A percentile compares a stretch with the other conserved stretches of the same genome.
Conservation (phyloP, 306 rosid species). For the Cucurbita moschata region DNA sequence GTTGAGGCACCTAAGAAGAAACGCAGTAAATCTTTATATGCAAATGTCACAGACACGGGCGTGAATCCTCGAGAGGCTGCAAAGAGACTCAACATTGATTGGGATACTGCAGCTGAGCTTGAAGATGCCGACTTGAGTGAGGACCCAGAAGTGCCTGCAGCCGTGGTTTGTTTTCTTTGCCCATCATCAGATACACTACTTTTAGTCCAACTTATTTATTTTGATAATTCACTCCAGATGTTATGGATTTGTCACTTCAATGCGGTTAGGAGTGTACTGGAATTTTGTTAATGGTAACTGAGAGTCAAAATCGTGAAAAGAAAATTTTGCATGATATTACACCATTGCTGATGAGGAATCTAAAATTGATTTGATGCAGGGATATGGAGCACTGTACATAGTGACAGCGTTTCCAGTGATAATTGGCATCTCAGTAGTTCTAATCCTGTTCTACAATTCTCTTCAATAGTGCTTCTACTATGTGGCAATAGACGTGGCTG, state of each 20-base stretch:
- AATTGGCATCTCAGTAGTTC: slow-evolving; percentile 79
- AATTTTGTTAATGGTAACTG: neutral
- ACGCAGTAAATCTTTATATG: slow-evolving; percentile 75
- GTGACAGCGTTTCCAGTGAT: slow-evolving; percentile 85
- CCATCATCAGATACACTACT: neutral
- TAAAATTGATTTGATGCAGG: slow-evolving; percentile 45
- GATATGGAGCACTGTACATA: slow-evolving; percentile 84
- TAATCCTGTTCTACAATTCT: slow-evolving; percentile 77
- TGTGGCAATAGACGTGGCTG: neutral
- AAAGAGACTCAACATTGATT: slow-evolving; percentile 58
- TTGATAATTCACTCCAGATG: neutral
- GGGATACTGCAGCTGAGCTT: slow-evolving; percentile 95
- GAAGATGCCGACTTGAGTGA: slow-evolving; percentile 35
- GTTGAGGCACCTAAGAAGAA: slow-evolving; percentile 48
- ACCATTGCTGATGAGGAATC: slow-evolving; percentile 18
- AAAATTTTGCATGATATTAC: neutral
- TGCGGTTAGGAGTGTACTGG: neutral
- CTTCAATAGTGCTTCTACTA: slow-evolving; percentile 41
- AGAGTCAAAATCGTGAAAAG: neutral
- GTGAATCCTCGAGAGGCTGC: slow-evolving; percentile 71
- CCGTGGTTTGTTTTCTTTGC: slow-evolving; percentile 46
- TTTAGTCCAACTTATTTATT: neutral
- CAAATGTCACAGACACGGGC: slow-evolving; percentile 81
- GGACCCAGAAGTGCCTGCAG: slow-evolving; percentile 69
- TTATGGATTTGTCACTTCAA: neutral